phyloP scores from a whole-genome alignment of 805 yeast species.

The Cyberlindnera mississippiensis region DNA sequence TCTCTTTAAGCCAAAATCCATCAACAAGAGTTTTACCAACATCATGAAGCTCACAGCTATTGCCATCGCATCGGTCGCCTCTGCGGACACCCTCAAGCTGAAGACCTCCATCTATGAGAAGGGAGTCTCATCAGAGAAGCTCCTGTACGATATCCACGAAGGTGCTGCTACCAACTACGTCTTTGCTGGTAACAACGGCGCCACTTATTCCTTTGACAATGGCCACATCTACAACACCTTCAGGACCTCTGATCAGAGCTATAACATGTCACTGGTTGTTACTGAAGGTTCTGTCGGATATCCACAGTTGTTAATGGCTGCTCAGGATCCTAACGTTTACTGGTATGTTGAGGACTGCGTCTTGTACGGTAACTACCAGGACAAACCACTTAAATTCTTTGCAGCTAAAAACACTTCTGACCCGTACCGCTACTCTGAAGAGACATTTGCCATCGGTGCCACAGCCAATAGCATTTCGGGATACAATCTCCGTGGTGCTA shows the following conservation, averaged over 20 bases:
- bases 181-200: slow-evolving; percentile 10
- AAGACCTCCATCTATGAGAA: not conserved
- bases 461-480: too few relatives aligned
- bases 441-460: slow-evolving; percentile 28
- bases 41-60: too few relatives aligned
- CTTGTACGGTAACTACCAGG: slow-evolving; percentile 31
- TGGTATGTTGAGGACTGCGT: slow-evolving; percentile 19
- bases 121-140: not conserved
- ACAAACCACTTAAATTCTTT: slow-evolving; percentile 28
- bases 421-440: slow-evolving; percentile 37
- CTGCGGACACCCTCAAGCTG: not conserved
- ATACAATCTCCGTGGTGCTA: too few relatives aligned
- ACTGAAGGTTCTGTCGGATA: slow-evolving; percentile 2
- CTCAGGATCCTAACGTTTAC: slow-evolving; percentile 5
- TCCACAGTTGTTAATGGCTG: slow-evolving; percentile 16
- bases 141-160: slow-evolving; percentile 16
- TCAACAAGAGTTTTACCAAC: too few relatives aligned
- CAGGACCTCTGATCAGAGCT: not conserved
- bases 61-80: not conserved
- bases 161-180: slow-evolving; percentile 23
- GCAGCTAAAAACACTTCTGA: slow-evolving; percentile 42
- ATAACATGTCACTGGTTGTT: slow-evolving; percentile 8
- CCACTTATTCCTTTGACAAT: slow-evolving; percentile 4
- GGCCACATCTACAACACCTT: slow-evolving; percentile 8
- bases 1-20: too few relatives aligned